Base-by-base conservation (phyloP, 2,329 filamentous ascomycete genomes). In the Ophiostoma pallidulum region DNA sequence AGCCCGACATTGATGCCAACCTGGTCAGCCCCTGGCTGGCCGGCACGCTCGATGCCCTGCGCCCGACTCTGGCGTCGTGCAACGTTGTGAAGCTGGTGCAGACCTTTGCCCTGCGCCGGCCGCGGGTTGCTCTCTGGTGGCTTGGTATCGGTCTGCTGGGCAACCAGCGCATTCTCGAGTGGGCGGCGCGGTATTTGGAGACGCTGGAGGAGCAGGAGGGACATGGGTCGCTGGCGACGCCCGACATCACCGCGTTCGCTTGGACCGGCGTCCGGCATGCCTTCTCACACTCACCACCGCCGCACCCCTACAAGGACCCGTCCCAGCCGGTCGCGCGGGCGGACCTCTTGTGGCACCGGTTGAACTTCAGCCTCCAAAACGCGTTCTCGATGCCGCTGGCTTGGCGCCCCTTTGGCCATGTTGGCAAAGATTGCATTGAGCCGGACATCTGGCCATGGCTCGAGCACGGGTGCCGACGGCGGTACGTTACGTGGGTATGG, bases 11-110 rank as follows among this genome's bases (percentile, higher is more conserved):
- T 8, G 53, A 57, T n/a, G 60, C 59, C 41, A 60, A 60, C 36
- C 54, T 62, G 3, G 59, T 59, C 19, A 59, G 56, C 38, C 59
- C 59, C 14, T 62, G 60, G 60, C 37, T 62, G n/a, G 53, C 51
- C 31, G 54, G 55, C 16, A 58, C 60, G 18, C 43, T 50, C 16
- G 53, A 47, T 29, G 54, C 57, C 33, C 51, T 60, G 28, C 38
- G 48, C 18, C 58, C 56, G 3, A 52, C 52, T 26, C 43, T 60
- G 9, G 48, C 56, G 13, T 31, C 48, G 20, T 37, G 47, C 19
- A 56, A 60, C 37, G 53, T 55, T 8, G 54, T 58, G 43, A 49
- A 55, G 32, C 50, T 61, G 4, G 53, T 51, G 40, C 58, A 57
- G 24, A 41, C 58, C 6, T 61, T 61, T 40, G 47, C 52, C 14